Conservation (phyloP, 2,329 filamentous ascomycete genomes). For the Periconia digitata region DNA sequence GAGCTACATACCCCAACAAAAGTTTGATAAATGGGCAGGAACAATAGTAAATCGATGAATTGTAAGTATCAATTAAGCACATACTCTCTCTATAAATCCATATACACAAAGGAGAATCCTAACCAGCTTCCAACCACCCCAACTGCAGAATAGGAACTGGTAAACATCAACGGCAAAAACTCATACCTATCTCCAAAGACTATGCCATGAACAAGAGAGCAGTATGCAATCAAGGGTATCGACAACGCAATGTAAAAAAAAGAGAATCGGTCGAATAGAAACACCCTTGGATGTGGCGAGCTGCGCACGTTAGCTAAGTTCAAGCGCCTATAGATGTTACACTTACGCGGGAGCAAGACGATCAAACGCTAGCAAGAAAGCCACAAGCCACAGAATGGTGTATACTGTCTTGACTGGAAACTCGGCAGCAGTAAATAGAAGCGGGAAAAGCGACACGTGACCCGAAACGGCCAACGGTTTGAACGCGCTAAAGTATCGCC, state of each 20-base stretch:
- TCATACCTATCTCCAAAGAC: slow-evolving; percentile 81
- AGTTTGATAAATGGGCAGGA: not conserved
- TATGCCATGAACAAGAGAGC: slow-evolving; percentile 79
- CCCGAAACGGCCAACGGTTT: slow-evolving; percentile 88
- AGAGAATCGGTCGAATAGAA: slow-evolving; percentile 87
- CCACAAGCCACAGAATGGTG: slow-evolving; percentile 85
- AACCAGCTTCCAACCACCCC: slow-evolving; percentile 97
- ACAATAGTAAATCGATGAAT: not conserved
- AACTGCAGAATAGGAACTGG: slow-evolving; percentile 87
- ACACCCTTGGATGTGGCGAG: slow-evolving; percentile 77
- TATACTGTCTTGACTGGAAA: slow-evolving; percentile 94
- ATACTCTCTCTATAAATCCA: slow-evolving; percentile 48
- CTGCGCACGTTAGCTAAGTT: slow-evolving; percentile 31
- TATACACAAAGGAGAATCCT: slow-evolving; percentile 91
- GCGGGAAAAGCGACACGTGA: slow-evolving; percentile 91
- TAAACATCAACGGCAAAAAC: slow-evolving; percentile 96
- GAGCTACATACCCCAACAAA: not conserved
- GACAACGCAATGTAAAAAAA: slow-evolving; percentile 86
- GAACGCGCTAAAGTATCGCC: slow-evolving; percentile 89
- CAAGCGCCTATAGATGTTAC: not conserved
- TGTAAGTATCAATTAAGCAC: not conserved
- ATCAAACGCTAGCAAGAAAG: slow-evolving; percentile 86
- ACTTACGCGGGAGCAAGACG: slow-evolving; percentile 75
- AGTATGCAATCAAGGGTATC: slow-evolving; percentile 87
- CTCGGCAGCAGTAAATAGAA: slow-evolving; percentile 88